Base-by-base conservation (phyloP, 1,284 basidiomycete species). In the Trichosporon faecale region DNA sequence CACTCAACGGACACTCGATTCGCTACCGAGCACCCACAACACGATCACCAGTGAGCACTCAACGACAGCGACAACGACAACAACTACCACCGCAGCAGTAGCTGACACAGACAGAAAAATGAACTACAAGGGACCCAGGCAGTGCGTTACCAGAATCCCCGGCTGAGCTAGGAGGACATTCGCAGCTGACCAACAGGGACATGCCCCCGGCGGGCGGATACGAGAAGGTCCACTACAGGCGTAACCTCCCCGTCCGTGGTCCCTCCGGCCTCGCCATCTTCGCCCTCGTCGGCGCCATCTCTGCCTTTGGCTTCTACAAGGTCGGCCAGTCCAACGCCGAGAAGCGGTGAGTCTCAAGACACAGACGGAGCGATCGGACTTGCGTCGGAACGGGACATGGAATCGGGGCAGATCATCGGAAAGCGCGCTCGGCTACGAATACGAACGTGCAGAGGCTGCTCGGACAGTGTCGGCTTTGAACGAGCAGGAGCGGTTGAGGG, bases 161-260 rank as follows among this genome's bases (percentile, higher is more conserved):
- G 16, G 12, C 40, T 33, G 16, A 12, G 40, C 40, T 12, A 8
- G 6, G 12, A 44, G 16, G n/a, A 21, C 44, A 44, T 9, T 9
- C 37, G n/a, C 2, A 61, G 35, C 71, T 70, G 33, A 72, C 65
- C n/a, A 29, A 40, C 80, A 98, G 96, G 85, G 96, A 99, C 82
- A 92, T 99, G 89, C 95, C 95, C 77, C 95, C 96, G 61, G 79
- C 89, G 64, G 95, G 94, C 74, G 96, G 96, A 5, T 99, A 97
- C 85, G 93, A 93, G 81, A 85, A 91, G 61, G 86, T 99, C 86
- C 91, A 91, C 84, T 99, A 98, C 89, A 96, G 95, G 85, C 91
- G 96, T 74, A 96, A 96, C 85, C 88, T 99, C 71, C 95, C 97
- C 65, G 87, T 93, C 80, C 90, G 92, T 76, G 97, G 97, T 9